Base-by-base conservation (phyloP, 306 rosid species). In the Fragaria vesca region DNA sequence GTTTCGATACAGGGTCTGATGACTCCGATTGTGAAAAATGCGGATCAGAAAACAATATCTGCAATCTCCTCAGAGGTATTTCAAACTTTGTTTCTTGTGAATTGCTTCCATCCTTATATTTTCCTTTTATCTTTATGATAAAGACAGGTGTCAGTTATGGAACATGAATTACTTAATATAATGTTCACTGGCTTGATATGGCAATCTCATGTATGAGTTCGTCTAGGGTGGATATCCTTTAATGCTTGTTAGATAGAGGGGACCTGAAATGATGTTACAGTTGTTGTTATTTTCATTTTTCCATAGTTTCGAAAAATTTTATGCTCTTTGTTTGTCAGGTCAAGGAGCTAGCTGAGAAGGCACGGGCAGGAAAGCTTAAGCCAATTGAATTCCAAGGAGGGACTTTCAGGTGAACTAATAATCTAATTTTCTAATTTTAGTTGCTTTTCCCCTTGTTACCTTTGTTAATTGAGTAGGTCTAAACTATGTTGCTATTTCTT, bases 321-420 rank as follows among this genome's bases (percentile, higher is more conserved):
- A 48, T 43, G 34, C 67, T 81, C 38, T 50, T 70, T 76, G 61
- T 62, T 47, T 63, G 79, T 79, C 80, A 95, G 99, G 87, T 93
- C 75, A 95, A 95, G 86, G 97, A 95, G 80, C 83, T 95, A 42
- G 99, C 97, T 60, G 91, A 87, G 77, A 95, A 91, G 86, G 99
- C 99, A 43, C 93, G 99, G 40, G 60, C 83, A 18, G 97, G 97
- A 82, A 95, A 91, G 87, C 93, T 95, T 78, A 86, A 46, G 83
- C 99, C 99, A 32, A 85, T 89, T 66, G 97, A 95, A 81, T 95
- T 95, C 87, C 99, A 86, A 81, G 99, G 99, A 72, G 99, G 99
- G 34, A 91, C 94, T 74, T 95, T 95, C 84, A 93, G 99, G 99
- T 95, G 86, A 86, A 74, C 66, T 79, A 81, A 32, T 42, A 42